phyloP scores from a whole-genome alignment of 805 yeast species.

The Yarrowia deformans region DNA sequence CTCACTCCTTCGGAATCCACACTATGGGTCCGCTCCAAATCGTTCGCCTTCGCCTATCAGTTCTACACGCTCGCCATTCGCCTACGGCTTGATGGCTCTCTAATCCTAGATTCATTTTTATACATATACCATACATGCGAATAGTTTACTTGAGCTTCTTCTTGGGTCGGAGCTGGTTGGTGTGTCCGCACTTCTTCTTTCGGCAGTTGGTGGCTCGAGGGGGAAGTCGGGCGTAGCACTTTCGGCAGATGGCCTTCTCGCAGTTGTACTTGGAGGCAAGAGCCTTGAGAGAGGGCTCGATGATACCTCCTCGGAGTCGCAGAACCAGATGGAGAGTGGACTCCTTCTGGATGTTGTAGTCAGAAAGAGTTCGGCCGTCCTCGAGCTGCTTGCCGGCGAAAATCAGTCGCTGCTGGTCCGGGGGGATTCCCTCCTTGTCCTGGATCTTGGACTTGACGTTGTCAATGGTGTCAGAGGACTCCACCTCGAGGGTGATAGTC shows the following conservation, averaged over 20 bases:
- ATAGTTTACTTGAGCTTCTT: conserved; percentile 90
- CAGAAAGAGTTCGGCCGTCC: conserved; percentile 98
- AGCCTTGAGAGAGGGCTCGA: conserved; percentile 99
- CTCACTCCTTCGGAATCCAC: no score
- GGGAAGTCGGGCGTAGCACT: conserved; percentile 99
- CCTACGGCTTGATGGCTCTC: no score
- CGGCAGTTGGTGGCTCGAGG: conserved; percentile 99
- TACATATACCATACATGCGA: conserved; percentile 39
- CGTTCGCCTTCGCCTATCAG: no score
- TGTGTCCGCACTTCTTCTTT: conserved; percentile 99
- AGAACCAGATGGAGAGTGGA: conserved; percentile 95
- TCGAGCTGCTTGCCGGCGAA: conserved; percentile 99
- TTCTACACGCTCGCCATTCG: no score
- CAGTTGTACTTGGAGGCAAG: conserved; percentile 99
- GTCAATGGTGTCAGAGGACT: conserved; percentile 98
- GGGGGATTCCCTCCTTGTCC: conserved; percentile 99
- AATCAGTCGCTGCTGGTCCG: conserved; percentile 99
- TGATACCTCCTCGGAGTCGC: conserved; percentile 98
- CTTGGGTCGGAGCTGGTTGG: conserved; percentile 99
- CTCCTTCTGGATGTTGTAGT: conserved; percentile 99
- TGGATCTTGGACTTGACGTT: conserved; percentile 98
- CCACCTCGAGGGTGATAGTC: conserved; percentile 98
- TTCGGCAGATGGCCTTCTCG: conserved; percentile 98
- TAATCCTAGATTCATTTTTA: conserved; percentile 1
- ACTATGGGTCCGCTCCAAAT: no score